phyloP scores from a whole-genome alignment of 805 yeast genomes.

The Spathaspora girioi region DNA sequence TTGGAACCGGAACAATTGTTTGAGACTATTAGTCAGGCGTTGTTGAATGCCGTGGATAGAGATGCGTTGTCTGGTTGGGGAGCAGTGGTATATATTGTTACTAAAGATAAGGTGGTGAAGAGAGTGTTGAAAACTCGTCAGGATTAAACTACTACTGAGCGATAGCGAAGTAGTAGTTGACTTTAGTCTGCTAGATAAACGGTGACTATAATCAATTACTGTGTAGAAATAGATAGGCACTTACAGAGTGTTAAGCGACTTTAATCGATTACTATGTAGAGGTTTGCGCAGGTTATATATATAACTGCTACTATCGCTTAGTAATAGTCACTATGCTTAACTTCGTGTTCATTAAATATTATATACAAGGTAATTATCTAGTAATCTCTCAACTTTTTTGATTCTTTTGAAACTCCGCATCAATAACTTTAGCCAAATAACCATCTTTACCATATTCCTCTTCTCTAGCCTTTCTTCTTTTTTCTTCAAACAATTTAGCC shows the following conservation, averaged over 20 bases:
- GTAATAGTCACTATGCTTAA: too few relatives aligned
- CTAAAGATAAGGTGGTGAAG: slow-evolving; percentile 87
- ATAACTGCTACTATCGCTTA: too few relatives aligned
- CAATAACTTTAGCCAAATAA: slow-evolving; percentile 62
- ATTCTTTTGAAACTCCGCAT: slow-evolving; percentile 24
- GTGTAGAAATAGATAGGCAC: too few relatives aligned
- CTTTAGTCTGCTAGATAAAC: too few relatives aligned
- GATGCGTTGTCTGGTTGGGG: slow-evolving; percentile 99
- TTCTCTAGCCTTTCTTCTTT: slow-evolving; percentile 63
- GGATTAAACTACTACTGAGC: slow-evolving; percentile 49
- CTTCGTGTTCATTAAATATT: not conserved
- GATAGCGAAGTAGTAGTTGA: not conserved
- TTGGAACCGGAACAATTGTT: slow-evolving; percentile 93
- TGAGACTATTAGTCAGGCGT: slow-evolving; percentile 91
- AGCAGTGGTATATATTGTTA: slow-evolving; percentile 86
- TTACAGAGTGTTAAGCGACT: too few relatives aligned
- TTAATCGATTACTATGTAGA: too few relatives aligned
- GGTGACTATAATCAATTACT: too few relatives aligned
- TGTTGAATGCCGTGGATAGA: slow-evolving; percentile 92
- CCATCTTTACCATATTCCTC: slow-evolving; percentile 78
- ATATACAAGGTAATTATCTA: not conserved
- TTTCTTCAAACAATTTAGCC: slow-evolving; percentile 50
- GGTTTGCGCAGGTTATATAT: too few relatives aligned
- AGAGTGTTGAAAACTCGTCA: slow-evolving; percentile 91
- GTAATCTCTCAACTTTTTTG: not conserved